Conservation (phyloP, 2,329 filamentous ascomycete genomes). For the Penicillium sclerotiorum region DNA sequence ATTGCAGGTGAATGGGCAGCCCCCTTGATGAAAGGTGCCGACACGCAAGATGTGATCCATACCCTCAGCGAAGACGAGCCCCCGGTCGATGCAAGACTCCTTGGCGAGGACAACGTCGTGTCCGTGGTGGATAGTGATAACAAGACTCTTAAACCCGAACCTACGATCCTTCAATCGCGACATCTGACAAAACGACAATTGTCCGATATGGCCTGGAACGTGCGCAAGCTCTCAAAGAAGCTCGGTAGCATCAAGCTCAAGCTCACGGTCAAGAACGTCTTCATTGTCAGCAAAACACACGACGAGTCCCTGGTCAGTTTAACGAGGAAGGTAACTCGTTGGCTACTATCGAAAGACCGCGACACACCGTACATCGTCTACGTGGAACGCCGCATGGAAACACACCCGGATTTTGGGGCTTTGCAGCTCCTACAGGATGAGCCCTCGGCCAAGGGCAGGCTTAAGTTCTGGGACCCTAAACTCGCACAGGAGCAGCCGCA, state of each 20-base stretch:
- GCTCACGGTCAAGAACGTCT: conserved; percentile 79
- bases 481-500: conserved; percentile 79
- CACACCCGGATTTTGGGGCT: conserved; percentile 73
- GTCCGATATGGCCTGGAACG: conserved; percentile 95
- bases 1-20: conserved; percentile 47
- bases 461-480: conserved; percentile 81
- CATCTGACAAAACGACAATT: conserved; percentile 92
- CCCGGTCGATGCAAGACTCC: conserved; percentile 22
- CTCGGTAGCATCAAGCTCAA: conserved; percentile 81
- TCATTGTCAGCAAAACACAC: conserved; percentile 89
- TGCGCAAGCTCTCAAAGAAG: conserved; percentile 84
- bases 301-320: conserved; percentile 77
- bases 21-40: conserved; percentile 14
- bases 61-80: conserved; percentile 20
- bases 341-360: conserved; percentile 75
- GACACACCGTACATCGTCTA: conserved; percentile 73
- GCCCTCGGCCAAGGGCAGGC: conserved; percentile 56
- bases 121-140: conserved; percentile 30
- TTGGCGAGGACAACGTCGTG: conserved; percentile 24
- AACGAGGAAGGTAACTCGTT: conserved; percentile 74
- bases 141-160: conserved; percentile 26
- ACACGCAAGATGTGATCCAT: conserved; percentile 18
- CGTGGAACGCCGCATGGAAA: conserved; percentile 74
- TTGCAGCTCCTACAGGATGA: conserved; percentile 68
- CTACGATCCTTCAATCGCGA: conserved; percentile 62